These are phyloP conservation scores for Polyporus tsugae DNA, from an alignment of 1,284 basidiomycete genomes.

Conservation along the genomic window DNA sequence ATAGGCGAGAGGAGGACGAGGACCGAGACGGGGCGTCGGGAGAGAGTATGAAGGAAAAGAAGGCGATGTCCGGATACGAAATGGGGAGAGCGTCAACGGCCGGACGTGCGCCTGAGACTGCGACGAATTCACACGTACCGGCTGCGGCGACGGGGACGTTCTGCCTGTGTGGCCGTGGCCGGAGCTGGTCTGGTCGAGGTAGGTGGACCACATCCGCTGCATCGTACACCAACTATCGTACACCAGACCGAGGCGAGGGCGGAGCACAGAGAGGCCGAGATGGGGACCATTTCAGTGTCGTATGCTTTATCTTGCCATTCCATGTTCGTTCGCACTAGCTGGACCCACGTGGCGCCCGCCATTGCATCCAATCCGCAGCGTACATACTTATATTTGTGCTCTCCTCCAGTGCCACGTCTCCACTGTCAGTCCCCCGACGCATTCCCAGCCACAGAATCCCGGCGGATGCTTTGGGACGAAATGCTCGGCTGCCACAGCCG, in stretches of 20 bases:
- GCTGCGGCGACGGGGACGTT: slow-evolving; percentile 25
- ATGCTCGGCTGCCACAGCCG: background rate
- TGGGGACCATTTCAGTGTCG: background rate
- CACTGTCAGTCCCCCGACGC: background rate
- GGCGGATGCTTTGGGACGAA: background rate
- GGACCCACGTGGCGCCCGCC: background rate
- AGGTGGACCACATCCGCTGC: slow-evolving; percentile 61
- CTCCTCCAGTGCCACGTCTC: background rate
- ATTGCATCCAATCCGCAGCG: background rate
- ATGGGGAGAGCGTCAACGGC: slow-evolving; percentile 26
- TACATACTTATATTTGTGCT: background rate
- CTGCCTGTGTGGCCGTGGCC: slow-evolving; percentile 24
- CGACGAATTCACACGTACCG: slow-evolving; percentile 37
- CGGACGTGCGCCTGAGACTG: slow-evolving; percentile 11
- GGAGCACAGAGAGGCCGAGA: background rate
- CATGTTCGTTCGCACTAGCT: slow-evolving; percentile 1
- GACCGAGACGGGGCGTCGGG: slow-evolving; percentile 8
- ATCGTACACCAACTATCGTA: slow-evolving; percentile 40
- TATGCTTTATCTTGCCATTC: background rate
- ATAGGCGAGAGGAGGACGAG: slow-evolving; percentile 30
- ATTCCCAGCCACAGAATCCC: background rate
- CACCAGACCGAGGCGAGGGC: background rate
- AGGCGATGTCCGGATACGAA: slow-evolving; percentile 20
- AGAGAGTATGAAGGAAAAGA: slow-evolving; percentile 16
- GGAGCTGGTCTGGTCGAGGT: slow-evolving; percentile 46